Conservation (phyloP, 352 stramenopile genomes). For the Phytopythium vexans region DNA sequence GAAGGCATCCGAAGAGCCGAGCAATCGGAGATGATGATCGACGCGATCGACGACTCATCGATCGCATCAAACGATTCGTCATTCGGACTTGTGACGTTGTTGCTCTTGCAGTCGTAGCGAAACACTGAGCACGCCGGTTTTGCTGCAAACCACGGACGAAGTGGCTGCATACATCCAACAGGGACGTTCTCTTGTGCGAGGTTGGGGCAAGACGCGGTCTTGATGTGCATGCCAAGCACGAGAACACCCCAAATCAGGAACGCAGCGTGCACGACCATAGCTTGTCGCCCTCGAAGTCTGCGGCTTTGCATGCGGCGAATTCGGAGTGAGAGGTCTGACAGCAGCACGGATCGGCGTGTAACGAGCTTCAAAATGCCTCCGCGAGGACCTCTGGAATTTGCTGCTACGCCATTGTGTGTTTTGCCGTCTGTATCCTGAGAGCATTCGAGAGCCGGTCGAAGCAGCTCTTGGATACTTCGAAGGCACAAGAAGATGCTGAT, state of each 20-base stretch:
- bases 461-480: slow-evolving; percentile 10
- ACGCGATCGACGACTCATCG: slow-evolving; percentile 7
- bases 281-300: neutral
- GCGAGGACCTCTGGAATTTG: too few relatives aligned
- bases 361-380: too few relatives aligned
- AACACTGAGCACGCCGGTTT: slow-evolving; percentile 6
- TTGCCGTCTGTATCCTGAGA: neutral
- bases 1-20: slow-evolving; percentile 7
- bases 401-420: too few relatives aligned
- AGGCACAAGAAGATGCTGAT: slow-evolving; percentile 16
- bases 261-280: neutral
- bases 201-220: neutral
- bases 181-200: neutral
- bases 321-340: neutral
- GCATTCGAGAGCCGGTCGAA: too few relatives aligned
- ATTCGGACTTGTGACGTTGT: slow-evolving; percentile 4
- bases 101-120: slow-evolving; percentile 10
- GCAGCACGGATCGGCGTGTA: neutral
- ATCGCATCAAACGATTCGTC: slow-evolving; percentile 4
- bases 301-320: slow-evolving; percentile 3
- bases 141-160: slow-evolving; percentile 7
- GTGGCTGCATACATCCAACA: neutral
- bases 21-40: slow-evolving; percentile 19
- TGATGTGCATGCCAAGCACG: slow-evolving; percentile 1
- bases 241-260: slow-evolving; percentile 1